Base-by-base conservation (phyloP, 2,329 filamentous ascomycete genomes). In the Paraphoma chrysanthemicola region DNA sequence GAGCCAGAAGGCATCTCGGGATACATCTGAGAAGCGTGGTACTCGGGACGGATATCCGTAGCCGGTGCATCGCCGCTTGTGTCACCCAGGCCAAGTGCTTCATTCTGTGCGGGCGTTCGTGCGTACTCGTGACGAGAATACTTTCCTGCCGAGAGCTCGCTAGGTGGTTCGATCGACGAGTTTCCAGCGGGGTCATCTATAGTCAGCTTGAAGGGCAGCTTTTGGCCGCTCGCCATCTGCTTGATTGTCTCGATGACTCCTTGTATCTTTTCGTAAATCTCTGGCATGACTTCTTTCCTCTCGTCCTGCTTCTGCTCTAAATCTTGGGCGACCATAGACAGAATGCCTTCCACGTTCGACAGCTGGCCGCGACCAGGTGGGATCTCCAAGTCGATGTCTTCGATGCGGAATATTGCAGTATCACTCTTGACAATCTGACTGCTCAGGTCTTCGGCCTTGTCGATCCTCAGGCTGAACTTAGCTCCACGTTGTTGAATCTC, bases 141-240 rank as follows among this genome's bases (percentile, higher is more conserved):
- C 79, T 97, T 97, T 66, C 91, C 90, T n/a, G 92, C 90, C 61
- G 88, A 89, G 59, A 88, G 85, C 29, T 78, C 69, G 59, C 91
- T 86, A 63, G 93, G 90, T 12, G 95, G 95, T 46, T 96, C 90
- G 69, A 99, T 97, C 85, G 93, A 98, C 2, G 93, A 97, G 83
- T 99, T 99, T 52, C 95, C 95, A 0, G 93, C 91, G 2, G 92
- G 90, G 74, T 99, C 95, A 74, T 99, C 93, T 46, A 97, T 82
- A 41, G 87, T 90, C 47, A 99, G 79, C 48, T 92, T 90, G 84
- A 99, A 97, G 23, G 95, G 95, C 73, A 96, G 93, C 6, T 84
- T 84, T 29, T 89, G 83, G 48, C 93, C 91, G 2, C 85, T 85
- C 9, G 96, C 79, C 88, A 98, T 97, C 53, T 89, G 85, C 56